Evolutionary conservation across 768 basidiomycete species (phyloP).

Genomic region (Boletales sp.): DNA sequence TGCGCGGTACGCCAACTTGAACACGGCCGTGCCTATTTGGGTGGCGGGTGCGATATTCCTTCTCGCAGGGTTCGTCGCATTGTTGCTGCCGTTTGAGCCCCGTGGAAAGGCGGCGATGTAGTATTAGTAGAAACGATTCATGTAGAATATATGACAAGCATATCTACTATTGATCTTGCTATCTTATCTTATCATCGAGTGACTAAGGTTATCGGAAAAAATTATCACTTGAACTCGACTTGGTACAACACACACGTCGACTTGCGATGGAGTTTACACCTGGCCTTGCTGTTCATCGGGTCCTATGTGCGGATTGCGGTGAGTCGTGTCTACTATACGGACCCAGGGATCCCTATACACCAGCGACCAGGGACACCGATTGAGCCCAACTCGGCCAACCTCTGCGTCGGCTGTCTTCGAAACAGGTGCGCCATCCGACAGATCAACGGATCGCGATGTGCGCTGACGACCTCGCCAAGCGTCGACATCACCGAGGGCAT

Average conservation of each 20-base stretch:
- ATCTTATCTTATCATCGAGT: constrained; percentile 18
- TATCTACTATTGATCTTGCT: neutral
- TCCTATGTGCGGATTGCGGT: constrained; percentile 90
- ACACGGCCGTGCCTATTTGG: constrained; percentile 52
- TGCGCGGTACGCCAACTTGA: constrained; percentile 45
- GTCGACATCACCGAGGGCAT: constrained; percentile 99
- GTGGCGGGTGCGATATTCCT: constrained; percentile 52
- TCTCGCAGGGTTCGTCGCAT: constrained; percentile 42
- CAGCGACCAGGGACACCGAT: constrained; percentile 66
- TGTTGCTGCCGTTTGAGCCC: constrained; percentile 55
- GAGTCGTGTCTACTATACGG: constrained; percentile 15
- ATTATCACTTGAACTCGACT: neutral
- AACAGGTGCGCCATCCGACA: constrained; percentile 61
- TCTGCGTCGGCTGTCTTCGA: constrained; percentile 84
- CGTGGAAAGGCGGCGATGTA: constrained; percentile 52
- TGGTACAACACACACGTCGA: neutral
- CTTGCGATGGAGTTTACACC: constrained; percentile 73
- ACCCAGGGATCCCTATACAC: neutral
- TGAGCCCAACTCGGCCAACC: constrained; percentile 87
- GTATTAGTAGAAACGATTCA: neutral
- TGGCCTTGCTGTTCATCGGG: constrained; percentile 71
- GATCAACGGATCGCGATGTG: neutral
- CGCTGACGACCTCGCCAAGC: constrained; percentile 33
- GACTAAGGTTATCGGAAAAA: constrained; percentile 15
- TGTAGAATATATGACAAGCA: neutral